Conservation (phyloP, 768 basidiomycete genomes). For the Cystofilobasidium bisporidii region DNA sequence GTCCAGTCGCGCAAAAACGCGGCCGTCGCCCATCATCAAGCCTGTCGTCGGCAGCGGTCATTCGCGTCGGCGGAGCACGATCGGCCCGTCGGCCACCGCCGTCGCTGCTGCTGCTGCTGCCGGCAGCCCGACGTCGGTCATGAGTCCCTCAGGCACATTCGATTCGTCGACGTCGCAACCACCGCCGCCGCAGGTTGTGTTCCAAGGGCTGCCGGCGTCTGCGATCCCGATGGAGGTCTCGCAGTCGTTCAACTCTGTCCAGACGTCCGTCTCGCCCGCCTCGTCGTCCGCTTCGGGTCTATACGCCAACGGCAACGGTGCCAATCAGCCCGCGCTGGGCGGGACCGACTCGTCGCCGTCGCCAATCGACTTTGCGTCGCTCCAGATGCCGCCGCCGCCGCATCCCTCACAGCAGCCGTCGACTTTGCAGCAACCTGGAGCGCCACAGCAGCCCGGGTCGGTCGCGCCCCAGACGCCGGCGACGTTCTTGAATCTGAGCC, state of each 20-base stretch:
- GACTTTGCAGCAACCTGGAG: not conserved
- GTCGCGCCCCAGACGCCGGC: conserved; percentile 34
- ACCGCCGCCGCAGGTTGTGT: not conserved
- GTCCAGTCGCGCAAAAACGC: not conserved
- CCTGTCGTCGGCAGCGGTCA: conserved; percentile 9
- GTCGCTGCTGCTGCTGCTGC: not conserved
- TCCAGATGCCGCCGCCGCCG: conserved; percentile 80
- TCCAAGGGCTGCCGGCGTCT: not conserved
- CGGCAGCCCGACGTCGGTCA: not conserved
- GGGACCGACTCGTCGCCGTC: conserved; percentile 50
- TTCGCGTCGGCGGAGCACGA: conserved; percentile 11
- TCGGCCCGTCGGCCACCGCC: not conserved
- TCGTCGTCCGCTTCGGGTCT: conserved; percentile 38
- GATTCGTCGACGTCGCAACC: not conserved
- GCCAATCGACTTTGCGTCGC: conserved; percentile 57
- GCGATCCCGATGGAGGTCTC: conserved; percentile 5
- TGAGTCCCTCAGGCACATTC: not conserved
- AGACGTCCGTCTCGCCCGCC: conserved; percentile 20
- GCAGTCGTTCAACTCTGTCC: not conserved
- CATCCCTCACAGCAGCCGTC: conserved; percentile 40
- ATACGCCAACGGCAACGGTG: conserved; percentile 30
- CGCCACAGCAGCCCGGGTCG: not conserved
- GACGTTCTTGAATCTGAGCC: conserved; percentile 25
- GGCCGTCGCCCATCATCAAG: conserved; percentile 20
- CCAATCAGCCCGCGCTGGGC: conserved; percentile 45